These are phyloP conservation scores for Bryoglossum gracile DNA, from an alignment of 495 filamentous ascomycete species.

Conservation along the genomic window DNA sequence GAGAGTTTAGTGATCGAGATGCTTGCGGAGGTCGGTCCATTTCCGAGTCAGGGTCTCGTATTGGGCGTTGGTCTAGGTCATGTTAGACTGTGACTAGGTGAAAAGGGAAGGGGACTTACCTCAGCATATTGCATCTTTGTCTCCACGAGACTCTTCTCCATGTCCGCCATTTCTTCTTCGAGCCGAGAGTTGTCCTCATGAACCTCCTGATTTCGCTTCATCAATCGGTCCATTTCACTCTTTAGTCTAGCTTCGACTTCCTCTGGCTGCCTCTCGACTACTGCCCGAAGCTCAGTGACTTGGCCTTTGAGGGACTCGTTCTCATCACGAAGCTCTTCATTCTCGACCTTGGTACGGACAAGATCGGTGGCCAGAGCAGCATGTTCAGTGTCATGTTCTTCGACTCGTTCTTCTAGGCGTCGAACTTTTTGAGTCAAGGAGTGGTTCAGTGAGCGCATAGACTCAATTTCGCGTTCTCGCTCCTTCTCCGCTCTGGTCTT, in stretches of 20 bases:
- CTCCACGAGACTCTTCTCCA: slow-evolving; percentile 88
- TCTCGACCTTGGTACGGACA: slow-evolving; percentile 86
- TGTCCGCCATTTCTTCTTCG: slow-evolving; percentile 86
- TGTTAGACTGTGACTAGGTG: slow-evolving; percentile 1
- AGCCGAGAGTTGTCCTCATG: slow-evolving; percentile 86
- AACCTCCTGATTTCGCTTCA: slow-evolving; percentile 87
- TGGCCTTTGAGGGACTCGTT: slow-evolving; percentile 81
- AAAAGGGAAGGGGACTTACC: slow-evolving; percentile 47
- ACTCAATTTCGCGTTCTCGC: slow-evolving; percentile 75
- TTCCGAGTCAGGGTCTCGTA: slow-evolving; percentile 71
- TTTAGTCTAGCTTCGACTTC: slow-evolving; percentile 80
- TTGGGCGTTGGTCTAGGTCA: slow-evolving; percentile 55
- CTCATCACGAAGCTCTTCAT: slow-evolving; percentile 78
- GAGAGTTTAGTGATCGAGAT: slow-evolving; percentile 36
- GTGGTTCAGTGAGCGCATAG: slow-evolving; percentile 55
- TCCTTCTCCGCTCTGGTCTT: slow-evolving; percentile 69
- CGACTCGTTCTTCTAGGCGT: slow-evolving; percentile 75
- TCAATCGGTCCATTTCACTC: slow-evolving; percentile 83
- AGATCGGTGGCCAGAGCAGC: slow-evolving; percentile 85
- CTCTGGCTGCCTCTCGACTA: slow-evolving; percentile 81
- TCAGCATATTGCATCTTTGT: slow-evolving; percentile 94
- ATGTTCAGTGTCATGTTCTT: slow-evolving; percentile 89
- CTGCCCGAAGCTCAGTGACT: slow-evolving; percentile 69
- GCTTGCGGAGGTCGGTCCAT: slow-evolving; percentile 74
- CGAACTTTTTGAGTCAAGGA: slow-evolving; percentile 65